These are phyloP conservation scores for Friedmanniomyces simplex DNA, from an alignment of 495 filamentous ascomycete species.

Conservation along the genomic window DNA sequence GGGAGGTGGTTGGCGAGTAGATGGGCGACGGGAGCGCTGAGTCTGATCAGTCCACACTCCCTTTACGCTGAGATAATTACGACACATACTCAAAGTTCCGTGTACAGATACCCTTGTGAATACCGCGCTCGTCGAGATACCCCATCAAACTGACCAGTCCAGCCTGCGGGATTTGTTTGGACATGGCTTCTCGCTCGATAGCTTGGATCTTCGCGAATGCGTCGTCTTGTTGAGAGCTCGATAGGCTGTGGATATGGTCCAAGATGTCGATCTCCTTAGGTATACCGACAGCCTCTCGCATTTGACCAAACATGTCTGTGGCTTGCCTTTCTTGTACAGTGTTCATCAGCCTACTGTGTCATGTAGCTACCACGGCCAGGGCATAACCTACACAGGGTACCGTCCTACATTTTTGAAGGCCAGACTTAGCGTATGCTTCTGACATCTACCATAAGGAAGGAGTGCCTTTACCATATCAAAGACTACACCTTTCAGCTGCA, in stretches of 20 bases:
- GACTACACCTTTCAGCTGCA: not conserved
- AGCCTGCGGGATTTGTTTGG: constrained; percentile 63
- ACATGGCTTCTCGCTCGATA: constrained; percentile 75
- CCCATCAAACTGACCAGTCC: constrained; percentile 66
- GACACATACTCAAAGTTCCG: constrained; percentile 72
- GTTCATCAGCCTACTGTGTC: too few relatives aligned
- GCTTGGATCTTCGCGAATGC: constrained; percentile 64
- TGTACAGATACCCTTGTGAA: constrained; percentile 81
- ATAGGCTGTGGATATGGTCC: constrained; percentile 69
- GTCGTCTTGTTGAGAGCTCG: constrained; percentile 45
- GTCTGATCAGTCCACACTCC: not conserved
- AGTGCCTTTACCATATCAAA: not conserved
- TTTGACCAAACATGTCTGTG: constrained; percentile 63
- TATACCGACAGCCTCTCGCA: constrained; percentile 53
- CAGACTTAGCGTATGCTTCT: too few relatives aligned
- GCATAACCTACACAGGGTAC: not conserved
- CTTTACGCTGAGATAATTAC: constrained; percentile 25
- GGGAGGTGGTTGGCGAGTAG: constrained; percentile 65
- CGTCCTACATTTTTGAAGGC: not conserved
- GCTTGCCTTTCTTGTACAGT: constrained; percentile 42
- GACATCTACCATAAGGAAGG: not conserved
- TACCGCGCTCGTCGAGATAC: constrained; percentile 55
- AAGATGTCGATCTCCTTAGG: constrained; percentile 68
- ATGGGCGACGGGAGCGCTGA: constrained; percentile 52
- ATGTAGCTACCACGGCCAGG: not conserved